Evolutionary conservation across 257 asterid species (phyloP).

Genomic region (Fraxinus excelsior): DNA sequence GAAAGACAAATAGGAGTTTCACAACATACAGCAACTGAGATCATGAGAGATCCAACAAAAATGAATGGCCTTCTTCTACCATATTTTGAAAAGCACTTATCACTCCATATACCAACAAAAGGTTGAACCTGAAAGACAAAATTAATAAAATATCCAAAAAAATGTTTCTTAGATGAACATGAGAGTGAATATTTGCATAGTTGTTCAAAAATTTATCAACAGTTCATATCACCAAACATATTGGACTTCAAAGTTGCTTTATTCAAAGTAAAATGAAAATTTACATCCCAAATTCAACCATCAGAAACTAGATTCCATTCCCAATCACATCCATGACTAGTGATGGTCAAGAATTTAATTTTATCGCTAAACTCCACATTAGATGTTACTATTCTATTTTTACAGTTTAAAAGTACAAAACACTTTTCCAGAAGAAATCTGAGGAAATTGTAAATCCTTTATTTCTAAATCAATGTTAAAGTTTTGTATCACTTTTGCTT

Average conservation of each 20-base stretch:
- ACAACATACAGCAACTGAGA: constrained; percentile 58
- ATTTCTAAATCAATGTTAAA: neutral
- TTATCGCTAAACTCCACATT: neutral
- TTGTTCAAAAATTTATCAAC: neutral
- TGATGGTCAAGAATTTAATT: neutral
- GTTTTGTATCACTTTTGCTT: neutral
- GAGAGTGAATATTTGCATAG: neutral
- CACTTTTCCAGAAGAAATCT: neutral
- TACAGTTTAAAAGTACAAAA: neutral
- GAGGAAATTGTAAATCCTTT: neutral
- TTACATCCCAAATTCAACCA: neutral
- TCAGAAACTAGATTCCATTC: neutral
- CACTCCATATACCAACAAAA: constrained; percentile 99
- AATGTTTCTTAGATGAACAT: neutral
- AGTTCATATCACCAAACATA: constrained; percentile 12
- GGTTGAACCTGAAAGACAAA: constrained; percentile 86
- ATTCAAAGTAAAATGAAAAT: neutral
- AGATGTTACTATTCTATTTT: too few relatives aligned
- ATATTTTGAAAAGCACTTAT: constrained; percentile 84
- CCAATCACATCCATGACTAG: neutral
- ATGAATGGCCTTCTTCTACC: constrained; percentile 93
- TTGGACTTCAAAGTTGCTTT: neutral
- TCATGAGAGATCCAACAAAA: constrained; percentile 84
- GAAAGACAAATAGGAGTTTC: constrained; percentile 22
- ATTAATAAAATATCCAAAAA: constrained; percentile 14